Conservation (phyloP, 768 basidiomycete genomes). For the Termitomyces eurrhizus region DNA sequence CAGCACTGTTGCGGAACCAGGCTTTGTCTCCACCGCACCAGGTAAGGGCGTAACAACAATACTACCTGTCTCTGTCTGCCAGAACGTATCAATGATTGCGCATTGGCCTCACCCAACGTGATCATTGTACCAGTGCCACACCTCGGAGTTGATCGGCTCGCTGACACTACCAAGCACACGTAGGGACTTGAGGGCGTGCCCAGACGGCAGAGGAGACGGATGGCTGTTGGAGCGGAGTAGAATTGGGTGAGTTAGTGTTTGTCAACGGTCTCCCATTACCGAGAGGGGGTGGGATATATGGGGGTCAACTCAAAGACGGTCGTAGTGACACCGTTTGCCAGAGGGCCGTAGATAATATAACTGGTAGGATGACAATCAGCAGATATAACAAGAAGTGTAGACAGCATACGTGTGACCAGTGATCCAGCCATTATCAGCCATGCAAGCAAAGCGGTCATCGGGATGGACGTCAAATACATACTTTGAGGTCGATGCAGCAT, state of each 20-base stretch:
- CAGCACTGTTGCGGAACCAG: slow-evolving; percentile 96
- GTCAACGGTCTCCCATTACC: slow-evolving; percentile 96
- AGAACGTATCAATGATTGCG: too few relatives aligned
- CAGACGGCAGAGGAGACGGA: slow-evolving; percentile 76
- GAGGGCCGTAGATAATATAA: too few relatives aligned
- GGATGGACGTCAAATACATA: too few relatives aligned
- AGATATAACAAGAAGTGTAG: too few relatives aligned
- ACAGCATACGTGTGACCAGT: too few relatives aligned
- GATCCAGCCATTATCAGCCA: too few relatives aligned
- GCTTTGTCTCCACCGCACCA: too few relatives aligned
- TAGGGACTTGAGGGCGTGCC: slow-evolving; percentile 88
- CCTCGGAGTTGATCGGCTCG: slow-evolving; percentile 98
- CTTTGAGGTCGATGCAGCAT: too few relatives aligned
- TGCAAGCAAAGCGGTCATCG: too few relatives aligned
- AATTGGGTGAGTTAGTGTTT: slow-evolving; percentile 94
- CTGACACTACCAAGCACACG: slow-evolving; percentile 92
- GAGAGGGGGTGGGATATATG: slow-evolving; percentile 91
- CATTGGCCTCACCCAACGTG: slow-evolving; percentile 85
- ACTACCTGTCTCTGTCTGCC: too few relatives aligned
- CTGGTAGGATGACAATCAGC: too few relatives aligned
- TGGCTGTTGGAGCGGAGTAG: slow-evolving; percentile 93
- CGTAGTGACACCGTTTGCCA: slow-evolving; percentile 80
- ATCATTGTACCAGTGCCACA: slow-evolving; percentile 99
- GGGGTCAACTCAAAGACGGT: slow-evolving; percentile 96
- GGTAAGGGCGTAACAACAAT: too few relatives aligned